Base-by-base conservation (phyloP, 768 basidiomycete genomes). In the Rhizopogon roseolus region DNA sequence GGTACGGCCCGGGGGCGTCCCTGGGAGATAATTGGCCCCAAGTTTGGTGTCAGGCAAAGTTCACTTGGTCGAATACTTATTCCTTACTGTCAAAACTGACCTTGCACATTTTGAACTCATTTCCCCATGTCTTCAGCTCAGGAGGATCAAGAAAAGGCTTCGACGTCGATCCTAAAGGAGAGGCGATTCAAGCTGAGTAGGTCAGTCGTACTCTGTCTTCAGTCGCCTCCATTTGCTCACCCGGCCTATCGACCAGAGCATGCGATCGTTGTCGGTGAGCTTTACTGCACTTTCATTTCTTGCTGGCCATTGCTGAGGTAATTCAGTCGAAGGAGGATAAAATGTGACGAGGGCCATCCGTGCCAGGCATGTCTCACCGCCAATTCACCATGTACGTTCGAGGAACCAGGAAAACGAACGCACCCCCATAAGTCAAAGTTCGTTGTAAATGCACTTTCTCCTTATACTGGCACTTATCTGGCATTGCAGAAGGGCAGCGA, bases 211-310 rank as follows among this genome's bases (percentile, higher is more conserved):
- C 45, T 59, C 41, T 38, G 29, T 46, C 19, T 44, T 32, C 14
- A 10, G 36, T 13, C 37, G 48, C 54, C 41, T 44, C 29, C 16
- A 46, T 44, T 50, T 19, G 38, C 41, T 40, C 42, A 44, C 41
- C 53, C 60, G 25, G 60, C 32, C 34, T 60, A 43, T 56, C 37
- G n/a, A 54, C 34, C 58, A 92, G 90, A 67, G 90, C 90, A 55
- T 93, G 90, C 76, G 90, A 93, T 79, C 88, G 90, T 56, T 93
- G 90, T 76, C 83, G 90, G 89, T 92, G 73, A 78, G 87, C 60
- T 38, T 61, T 59, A 34, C 32, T 54, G 42, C 4, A 19, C n/a
- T 28, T 6, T 3, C 40, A 34, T 8, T 49, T 22, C 41, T 53
- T n/a, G 55, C 16, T 5, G 16, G 29, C 49, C 14, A 16, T 22